Percentiles rank a stretch among this genome's conserved stretches.
phyloP scores from a whole-genome alignment of 2,329 filamentous ascomycete species.

The Arthroderma sp. region DNA sequence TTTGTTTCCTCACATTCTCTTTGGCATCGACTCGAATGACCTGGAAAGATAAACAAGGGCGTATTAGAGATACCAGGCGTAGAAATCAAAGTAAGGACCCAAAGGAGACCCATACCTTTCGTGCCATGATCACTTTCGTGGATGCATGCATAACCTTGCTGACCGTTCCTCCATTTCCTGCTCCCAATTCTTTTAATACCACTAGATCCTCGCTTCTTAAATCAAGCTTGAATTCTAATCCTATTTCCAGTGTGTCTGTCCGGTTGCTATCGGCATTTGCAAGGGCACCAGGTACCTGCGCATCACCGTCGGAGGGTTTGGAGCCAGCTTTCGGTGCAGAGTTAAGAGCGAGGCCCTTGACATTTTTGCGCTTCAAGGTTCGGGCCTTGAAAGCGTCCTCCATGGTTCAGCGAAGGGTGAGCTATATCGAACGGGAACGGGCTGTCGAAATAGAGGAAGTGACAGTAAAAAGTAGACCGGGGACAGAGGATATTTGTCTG shows the following conservation, averaged over 20 bases:
- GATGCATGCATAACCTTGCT: constrained; percentile 94
- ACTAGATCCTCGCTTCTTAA: constrained; percentile 83
- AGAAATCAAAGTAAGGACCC: neutral
- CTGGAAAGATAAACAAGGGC: constrained; percentile 33
- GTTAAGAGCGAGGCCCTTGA: constrained; percentile 85
- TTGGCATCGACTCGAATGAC: constrained; percentile 97
- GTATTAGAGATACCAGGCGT: neutral
- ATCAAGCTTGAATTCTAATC: constrained; percentile 91
- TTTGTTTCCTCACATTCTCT: constrained; percentile 90
- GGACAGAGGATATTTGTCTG: no score
- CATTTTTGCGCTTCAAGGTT: constrained; percentile 98
- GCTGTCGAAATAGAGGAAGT: neutral
- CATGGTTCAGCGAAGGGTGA: constrained; percentile 25
- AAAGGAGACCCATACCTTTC: constrained; percentile 54
- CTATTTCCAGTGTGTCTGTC: constrained; percentile 75
- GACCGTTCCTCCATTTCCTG: constrained; percentile 93
- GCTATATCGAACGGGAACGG: constrained; percentile 11
- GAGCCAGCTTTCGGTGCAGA: constrained; percentile 56
- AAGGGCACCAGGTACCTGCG: constrained; percentile 46
- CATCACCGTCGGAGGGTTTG: constrained; percentile 59
- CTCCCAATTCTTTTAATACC: constrained; percentile 84
- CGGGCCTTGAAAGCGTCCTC: constrained; percentile 49
- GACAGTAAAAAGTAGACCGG: no score
- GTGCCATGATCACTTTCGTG: constrained; percentile 91
- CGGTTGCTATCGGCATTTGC: constrained; percentile 46